phyloP scores from a whole-genome alignment of 2,329 filamentous ascomycete genomes.

The Alternaria hordeiaustralica region DNA sequence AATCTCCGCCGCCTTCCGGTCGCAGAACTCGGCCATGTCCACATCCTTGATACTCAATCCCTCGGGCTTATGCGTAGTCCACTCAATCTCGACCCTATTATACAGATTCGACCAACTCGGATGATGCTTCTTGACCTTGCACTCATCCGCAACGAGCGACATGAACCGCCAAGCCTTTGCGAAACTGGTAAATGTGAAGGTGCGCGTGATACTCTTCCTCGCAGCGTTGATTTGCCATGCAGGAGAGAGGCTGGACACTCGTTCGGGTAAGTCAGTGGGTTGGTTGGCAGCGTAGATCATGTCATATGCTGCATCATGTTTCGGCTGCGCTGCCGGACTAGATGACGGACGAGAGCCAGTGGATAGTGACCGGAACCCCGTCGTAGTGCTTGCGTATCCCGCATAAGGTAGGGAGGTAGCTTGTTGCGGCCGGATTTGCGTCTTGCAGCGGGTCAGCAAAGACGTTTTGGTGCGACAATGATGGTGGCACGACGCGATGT shows the following conservation, averaged over 20 bases:
- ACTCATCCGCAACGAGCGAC: constrained; percentile 42
- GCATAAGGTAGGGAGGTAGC: background rate
- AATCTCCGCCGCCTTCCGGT: constrained; percentile 35
- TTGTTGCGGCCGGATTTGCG: background rate
- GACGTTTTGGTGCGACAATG: constrained; percentile 17
- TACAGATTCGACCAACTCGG: constrained; percentile 46
- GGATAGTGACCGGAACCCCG: background rate
- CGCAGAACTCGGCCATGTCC: constrained; percentile 47
- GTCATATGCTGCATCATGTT: constrained; percentile 1
- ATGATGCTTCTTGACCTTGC: constrained; percentile 42
- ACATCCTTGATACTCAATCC: constrained; percentile 46
- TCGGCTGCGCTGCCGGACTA: constrained; percentile 1
- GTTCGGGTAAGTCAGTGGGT: constrained; percentile 33
- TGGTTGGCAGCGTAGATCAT: constrained; percentile 39
- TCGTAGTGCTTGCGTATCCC: background rate
- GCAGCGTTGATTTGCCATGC: constrained; percentile 35
- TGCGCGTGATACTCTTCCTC: constrained; percentile 33
- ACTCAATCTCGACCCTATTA: constrained; percentile 42
- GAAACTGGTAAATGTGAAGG: constrained; percentile 40
- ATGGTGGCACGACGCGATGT: constrained; percentile 9
- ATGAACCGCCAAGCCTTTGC: constrained; percentile 44
- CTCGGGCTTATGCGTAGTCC: constrained; percentile 46
- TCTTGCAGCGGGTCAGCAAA: background rate
- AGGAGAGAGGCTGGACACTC: constrained; percentile 28
- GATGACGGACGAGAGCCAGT: background rate